Percentiles rank a stretch among this genome's conserved stretches.
Conservation (phyloP, 805 yeast genomes). For the Candida sakaeoensis region DNA sequence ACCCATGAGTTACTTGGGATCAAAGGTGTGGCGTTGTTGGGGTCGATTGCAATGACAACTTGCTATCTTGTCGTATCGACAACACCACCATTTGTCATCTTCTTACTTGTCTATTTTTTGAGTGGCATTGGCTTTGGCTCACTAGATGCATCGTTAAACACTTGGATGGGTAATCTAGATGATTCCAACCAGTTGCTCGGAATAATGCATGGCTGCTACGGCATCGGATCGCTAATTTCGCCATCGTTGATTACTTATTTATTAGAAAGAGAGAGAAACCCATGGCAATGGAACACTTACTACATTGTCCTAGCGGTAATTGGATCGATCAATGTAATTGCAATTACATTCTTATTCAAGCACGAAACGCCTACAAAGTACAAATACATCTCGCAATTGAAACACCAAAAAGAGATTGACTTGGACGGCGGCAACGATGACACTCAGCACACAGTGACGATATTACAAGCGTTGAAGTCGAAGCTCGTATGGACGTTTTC, state of each 20-base stretch:
- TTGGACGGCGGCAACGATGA: constrained; percentile 10
- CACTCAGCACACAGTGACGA: constrained; percentile 14
- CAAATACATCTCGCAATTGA: constrained; percentile 20
- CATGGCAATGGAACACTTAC: constrained; percentile 48
- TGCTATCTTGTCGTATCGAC: constrained; percentile 38
- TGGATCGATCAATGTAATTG: constrained; percentile 19
- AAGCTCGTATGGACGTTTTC: constrained; percentile 40
- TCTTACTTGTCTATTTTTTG: constrained; percentile 36
- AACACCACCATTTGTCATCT: constrained; percentile 39
- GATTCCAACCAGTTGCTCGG: constrained; percentile 51
- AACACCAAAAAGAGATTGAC: constrained; percentile 12
- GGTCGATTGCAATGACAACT: constrained; percentile 28
- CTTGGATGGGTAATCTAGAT: constrained; percentile 47
- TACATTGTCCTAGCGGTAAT: constrained; percentile 34
- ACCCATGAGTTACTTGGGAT: constrained; percentile 46
- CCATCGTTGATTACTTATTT: constrained; percentile 44
- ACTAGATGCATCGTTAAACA: constrained; percentile 52
- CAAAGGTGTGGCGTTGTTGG: constrained; percentile 39
- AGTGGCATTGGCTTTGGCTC: constrained; percentile 57
- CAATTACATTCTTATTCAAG: constrained; percentile 27
- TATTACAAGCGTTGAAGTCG: constrained; percentile 32
- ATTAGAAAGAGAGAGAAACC: constrained; percentile 31
- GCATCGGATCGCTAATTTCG: constrained; percentile 50
- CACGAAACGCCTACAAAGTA: constrained; percentile 46
- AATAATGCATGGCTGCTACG: constrained; percentile 49